Conservation (phyloP, 2,329 filamentous ascomycete genomes). For the Alternaria atra region DNA sequence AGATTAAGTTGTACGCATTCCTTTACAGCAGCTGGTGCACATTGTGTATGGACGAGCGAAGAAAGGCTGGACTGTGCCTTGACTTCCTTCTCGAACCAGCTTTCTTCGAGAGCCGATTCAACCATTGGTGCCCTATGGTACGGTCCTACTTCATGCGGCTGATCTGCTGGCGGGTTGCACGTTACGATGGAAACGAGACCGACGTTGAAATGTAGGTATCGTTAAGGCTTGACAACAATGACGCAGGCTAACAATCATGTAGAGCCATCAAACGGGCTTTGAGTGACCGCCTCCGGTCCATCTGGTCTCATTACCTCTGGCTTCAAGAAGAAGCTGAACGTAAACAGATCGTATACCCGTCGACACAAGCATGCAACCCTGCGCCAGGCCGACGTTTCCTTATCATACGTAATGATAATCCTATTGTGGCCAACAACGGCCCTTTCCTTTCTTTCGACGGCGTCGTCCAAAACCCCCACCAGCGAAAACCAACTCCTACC, state of each 20-base stretch:
- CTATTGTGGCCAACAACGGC: slow-evolving; percentile 60
- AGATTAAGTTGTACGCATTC: slow-evolving; percentile 84
- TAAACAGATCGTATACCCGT: slow-evolving; percentile 67
- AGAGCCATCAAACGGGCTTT: slow-evolving; percentile 76
- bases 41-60: slow-evolving; percentile 69
- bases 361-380: slow-evolving; percentile 82
- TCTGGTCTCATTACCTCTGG: slow-evolving; percentile 83
- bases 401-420: slow-evolving; percentile 84
- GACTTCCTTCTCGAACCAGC: slow-evolving; percentile 78
- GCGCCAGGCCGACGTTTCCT: slow-evolving; percentile 86
- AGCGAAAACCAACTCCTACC: slow-evolving; percentile 38
- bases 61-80: slow-evolving; percentile 75
- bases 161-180: slow-evolving; percentile 86
- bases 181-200: slow-evolving; percentile 73
- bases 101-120: slow-evolving; percentile 83
- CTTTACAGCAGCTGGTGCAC: slow-evolving; percentile 82
- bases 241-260: slow-evolving; percentile 25
- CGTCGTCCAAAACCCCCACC: slow-evolving; percentile 57
- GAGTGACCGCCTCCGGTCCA: slow-evolving; percentile 71
- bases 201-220: slow-evolving; percentile 72
- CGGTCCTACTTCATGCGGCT: slow-evolving; percentile 91
- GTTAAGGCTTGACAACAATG: background rate
- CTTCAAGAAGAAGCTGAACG: slow-evolving; percentile 73
- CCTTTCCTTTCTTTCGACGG: slow-evolving; percentile 72
- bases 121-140: slow-evolving; percentile 96